phyloP scores from a whole-genome alignment of 176 grass and related monocot genomes.

The Carex littledalei region DNA sequence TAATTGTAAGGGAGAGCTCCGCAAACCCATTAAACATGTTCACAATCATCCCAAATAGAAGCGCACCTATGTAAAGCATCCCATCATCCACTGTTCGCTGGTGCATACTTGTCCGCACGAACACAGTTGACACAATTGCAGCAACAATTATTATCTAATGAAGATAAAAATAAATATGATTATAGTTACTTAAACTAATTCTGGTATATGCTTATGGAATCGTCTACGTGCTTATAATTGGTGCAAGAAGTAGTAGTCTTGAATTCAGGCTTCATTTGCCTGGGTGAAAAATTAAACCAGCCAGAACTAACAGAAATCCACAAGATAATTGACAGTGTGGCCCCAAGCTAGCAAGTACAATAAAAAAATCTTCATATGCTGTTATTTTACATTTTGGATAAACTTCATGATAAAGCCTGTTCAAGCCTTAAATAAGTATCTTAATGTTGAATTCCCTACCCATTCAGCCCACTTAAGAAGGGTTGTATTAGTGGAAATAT shows the following conservation, averaged over 20 bases:
- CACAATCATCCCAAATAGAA: conserved; percentile 69
- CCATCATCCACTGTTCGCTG: conserved; percentile 55
- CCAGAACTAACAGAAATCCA: neutral
- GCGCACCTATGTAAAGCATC: conserved; percentile 67
- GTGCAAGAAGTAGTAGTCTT: neutral
- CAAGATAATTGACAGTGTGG: neutral
- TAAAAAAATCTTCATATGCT: neutral
- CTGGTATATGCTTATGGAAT: neutral
- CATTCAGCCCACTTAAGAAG: neutral
- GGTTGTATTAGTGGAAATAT: neutral
- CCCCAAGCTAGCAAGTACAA: neutral
- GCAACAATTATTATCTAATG: conserved; percentile 69
- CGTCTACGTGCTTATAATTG: neutral
- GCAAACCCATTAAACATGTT: conserved; percentile 98
- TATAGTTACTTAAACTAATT: neutral
- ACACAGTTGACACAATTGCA: conserved; percentile 59
- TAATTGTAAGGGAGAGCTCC: conserved; percentile 79
- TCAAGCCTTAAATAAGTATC: neutral
- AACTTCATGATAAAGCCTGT: neutral
- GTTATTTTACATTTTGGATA: neutral
- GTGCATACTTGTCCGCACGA: conserved; percentile 73
- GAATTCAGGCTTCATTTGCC: neutral
- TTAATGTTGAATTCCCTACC: neutral
- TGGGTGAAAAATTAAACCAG: neutral
- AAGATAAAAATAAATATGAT: neutral